Conservation (phyloP, 2,329 filamentous ascomycete genomes). For the Arthrobotrys megalospora region DNA sequence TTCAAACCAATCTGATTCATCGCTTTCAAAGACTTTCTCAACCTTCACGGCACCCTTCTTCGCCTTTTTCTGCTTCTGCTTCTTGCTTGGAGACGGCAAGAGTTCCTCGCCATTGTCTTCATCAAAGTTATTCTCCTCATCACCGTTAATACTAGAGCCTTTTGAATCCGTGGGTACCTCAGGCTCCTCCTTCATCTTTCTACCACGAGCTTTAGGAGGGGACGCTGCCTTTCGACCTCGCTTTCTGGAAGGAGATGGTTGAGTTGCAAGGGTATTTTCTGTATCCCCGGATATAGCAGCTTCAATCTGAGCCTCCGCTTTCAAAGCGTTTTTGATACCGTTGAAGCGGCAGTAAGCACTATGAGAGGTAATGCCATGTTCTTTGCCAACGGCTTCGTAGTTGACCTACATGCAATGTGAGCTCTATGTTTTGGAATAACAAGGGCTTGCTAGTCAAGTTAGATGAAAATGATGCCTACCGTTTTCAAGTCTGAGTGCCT, state of each 20-base stretch:
- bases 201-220: background rate
- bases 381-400: conserved; percentile 49
- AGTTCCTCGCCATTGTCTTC: background rate
- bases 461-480: conserved; percentile 13
- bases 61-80: conserved; percentile 39
- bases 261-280: conserved; percentile 2
- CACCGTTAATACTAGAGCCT: background rate
- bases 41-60: conserved; percentile 9
- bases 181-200: conserved; percentile 26
- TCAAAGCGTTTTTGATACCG: conserved; percentile 50
- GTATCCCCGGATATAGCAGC: background rate
- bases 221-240: conserved; percentile 31
- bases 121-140: background rate
- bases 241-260: conserved; percentile 13
- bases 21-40: conserved; percentile 28
- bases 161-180: background rate
- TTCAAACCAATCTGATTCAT: conserved; percentile 44
- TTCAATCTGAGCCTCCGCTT: conserved; percentile 22
- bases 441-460: background rate
- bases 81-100: conserved; percentile 15
- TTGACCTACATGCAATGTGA: conserved; percentile 18
- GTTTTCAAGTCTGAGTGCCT: conserved; percentile 54
- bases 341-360: conserved; percentile 56
- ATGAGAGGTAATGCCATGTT: conserved; percentile 51
- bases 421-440: background rate